Percentiles rank a stretch among this genome's conserved stretches.
These are phyloP conservation scores for Gossypium australe DNA, from an alignment of 345 rosid genomes.

Conservation along the genomic window DNA sequence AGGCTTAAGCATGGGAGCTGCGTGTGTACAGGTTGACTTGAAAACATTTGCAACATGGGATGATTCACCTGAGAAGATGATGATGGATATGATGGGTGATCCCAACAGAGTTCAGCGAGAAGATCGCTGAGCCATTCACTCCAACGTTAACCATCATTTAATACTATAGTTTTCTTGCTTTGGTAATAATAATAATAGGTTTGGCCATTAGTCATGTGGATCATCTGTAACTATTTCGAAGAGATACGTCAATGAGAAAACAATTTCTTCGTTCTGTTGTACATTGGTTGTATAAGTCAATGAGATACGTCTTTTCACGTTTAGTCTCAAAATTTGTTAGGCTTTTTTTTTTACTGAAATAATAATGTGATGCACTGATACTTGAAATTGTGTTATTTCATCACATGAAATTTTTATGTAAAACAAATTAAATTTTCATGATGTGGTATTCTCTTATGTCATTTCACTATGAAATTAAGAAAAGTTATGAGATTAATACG, in stretches of 20 bases:
- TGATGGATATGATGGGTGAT: constrained; percentile 79
- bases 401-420: too few relatives aligned
- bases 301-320: too few relatives aligned
- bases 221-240: background rate
- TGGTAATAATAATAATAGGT: background rate
- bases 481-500: too few relatives aligned
- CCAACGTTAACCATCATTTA: background rate
- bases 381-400: too few relatives aligned
- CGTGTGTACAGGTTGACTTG: constrained; percentile 53
- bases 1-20: background rate
- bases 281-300: constrained; percentile 9
- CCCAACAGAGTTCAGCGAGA: constrained; percentile 52
- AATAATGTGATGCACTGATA: too few relatives aligned
- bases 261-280: background rate
- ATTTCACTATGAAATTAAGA: too few relatives aligned
- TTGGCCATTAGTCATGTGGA: background rate
- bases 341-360: too few relatives aligned
- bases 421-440: too few relatives aligned
- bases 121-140: constrained; percentile 40
- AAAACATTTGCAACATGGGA: constrained; percentile 56
- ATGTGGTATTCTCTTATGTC: too few relatives aligned
- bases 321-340: too few relatives aligned
- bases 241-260: background rate
- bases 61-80: constrained; percentile 89
- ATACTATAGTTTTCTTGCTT: background rate